phyloP scores from a whole-genome alignment of 129 eudicot species.

The Lactuca sativa region DNA sequence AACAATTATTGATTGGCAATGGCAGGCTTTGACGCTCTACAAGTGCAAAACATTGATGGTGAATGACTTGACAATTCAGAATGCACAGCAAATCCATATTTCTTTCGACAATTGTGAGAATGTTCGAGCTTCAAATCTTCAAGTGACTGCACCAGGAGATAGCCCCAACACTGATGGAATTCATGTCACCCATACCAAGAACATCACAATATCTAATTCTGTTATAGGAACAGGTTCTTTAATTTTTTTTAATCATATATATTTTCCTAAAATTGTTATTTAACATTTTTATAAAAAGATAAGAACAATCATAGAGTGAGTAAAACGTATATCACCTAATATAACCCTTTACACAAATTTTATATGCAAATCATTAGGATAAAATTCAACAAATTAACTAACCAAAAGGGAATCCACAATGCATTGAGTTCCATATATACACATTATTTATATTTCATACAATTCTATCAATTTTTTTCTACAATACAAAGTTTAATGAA shows the following conservation, averaged over 20 bases:
- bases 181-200: slow-evolving; percentile 61
- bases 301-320: not conserved
- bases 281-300: not conserved
- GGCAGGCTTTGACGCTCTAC: slow-evolving; percentile 77
- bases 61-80: slow-evolving; percentile 47
- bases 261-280: not conserved
- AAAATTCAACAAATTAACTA: too few species aligned
- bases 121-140: slow-evolving; percentile 52
- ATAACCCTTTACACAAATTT: not conserved
- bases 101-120: slow-evolving; percentile 54
- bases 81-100: slow-evolving; percentile 75
- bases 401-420: too few species aligned
- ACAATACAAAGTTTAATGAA: too few species aligned
- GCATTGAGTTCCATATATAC: too few species aligned
- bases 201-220: slow-evolving; percentile 45
- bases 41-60: slow-evolving; percentile 54
- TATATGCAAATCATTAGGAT: too few species aligned
- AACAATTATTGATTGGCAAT: slow-evolving; percentile 1
- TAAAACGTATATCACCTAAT: not conserved
- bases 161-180: slow-evolving; percentile 97
- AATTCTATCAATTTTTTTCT: too few species aligned
- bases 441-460: too few species aligned
- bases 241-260: not conserved
- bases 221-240: slow-evolving; percentile 66
- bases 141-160: slow-evolving; percentile 52